These are phyloP conservation scores for Puccinellia tenuiflora DNA, from an alignment of 176 grass and related monocot genomes.

Conservation along the genomic window DNA sequence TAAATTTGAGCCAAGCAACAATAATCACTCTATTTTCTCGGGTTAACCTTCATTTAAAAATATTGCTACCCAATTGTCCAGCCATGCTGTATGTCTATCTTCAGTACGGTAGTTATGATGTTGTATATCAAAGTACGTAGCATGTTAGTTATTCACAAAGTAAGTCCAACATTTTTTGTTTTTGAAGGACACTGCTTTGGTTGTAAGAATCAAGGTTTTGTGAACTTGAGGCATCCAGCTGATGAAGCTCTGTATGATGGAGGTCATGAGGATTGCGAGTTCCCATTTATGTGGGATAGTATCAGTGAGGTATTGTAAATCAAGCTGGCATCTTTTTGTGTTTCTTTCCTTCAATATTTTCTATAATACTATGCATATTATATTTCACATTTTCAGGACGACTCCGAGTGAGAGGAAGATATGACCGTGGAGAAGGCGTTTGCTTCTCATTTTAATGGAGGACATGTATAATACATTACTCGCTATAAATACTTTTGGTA, in stretches of 20 bases:
- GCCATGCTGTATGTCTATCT: not conserved
- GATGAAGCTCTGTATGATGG: not conserved
- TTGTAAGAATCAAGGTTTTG: not conserved
- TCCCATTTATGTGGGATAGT: constrained; percentile 1
- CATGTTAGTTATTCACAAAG: not conserved
- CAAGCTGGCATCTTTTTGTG: too few relatives aligned
- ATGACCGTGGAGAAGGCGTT: not conserved
- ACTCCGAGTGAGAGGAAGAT: too few relatives aligned
- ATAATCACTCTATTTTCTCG: not conserved
- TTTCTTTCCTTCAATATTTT: too few relatives aligned
- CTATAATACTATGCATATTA: too few relatives aligned
- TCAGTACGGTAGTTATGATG: not conserved
- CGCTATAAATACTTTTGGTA: too few relatives aligned
- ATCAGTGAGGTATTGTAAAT: not conserved
- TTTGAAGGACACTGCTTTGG: not conserved
- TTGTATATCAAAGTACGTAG: not conserved
- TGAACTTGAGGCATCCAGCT: not conserved
- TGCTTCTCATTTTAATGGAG: not conserved
- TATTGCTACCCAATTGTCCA: not conserved
- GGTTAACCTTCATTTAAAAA: not conserved
- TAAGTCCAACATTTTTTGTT: not conserved
- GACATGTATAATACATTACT: too few relatives aligned
- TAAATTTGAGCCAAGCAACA: not conserved
- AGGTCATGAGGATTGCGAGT: not conserved
- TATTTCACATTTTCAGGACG: not conserved